A percentile compares a stretch with the other conserved stretches of the same genome.
Conservation (phyloP, 148 eudicot species). For the Fagopyrum esculentum region DNA sequence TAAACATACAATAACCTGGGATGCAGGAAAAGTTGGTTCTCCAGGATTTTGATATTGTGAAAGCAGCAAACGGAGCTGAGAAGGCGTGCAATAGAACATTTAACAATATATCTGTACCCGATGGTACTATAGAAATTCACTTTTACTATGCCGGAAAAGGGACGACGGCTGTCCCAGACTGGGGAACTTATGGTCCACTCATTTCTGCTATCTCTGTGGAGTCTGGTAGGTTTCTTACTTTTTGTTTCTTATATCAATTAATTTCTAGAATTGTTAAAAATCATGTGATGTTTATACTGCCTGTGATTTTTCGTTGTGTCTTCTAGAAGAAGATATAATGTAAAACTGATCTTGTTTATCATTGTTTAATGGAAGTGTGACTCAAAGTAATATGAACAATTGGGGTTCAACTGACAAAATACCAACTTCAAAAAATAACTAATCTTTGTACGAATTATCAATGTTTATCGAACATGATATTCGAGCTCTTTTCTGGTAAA, state of each 20-base stretch:
- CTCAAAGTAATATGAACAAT: no score
- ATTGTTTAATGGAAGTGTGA: no score
- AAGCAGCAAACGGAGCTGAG: conserved; percentile 35
- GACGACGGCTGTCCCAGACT: conserved; percentile 36
- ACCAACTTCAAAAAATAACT: no score
- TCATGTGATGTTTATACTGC: not conserved
- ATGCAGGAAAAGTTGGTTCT: conserved; percentile 35
- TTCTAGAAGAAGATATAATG: not conserved
- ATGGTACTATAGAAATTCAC: conserved; percentile 38
- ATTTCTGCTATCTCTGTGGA: conserved; percentile 54
- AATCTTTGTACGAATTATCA: no score
- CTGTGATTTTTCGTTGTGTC: not conserved
- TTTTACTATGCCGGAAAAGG: conserved; percentile 54
- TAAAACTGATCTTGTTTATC: not conserved
- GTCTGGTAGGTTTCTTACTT: conserved; percentile 28
- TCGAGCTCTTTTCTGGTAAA: no score
- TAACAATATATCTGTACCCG: conserved; percentile 25
- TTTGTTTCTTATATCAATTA: no score
- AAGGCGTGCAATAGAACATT: conserved; percentile 16
- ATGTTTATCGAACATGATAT: no score
- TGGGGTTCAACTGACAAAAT: no score
- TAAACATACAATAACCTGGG: not conserved
- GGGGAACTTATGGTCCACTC: conserved; percentile 61
- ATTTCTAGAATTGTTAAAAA: no score
- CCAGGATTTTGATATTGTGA: conserved; percentile 43